Evolutionary conservation across 345 rosid genomes (phyloP).

Genomic region (Linum lewisii): DNA sequence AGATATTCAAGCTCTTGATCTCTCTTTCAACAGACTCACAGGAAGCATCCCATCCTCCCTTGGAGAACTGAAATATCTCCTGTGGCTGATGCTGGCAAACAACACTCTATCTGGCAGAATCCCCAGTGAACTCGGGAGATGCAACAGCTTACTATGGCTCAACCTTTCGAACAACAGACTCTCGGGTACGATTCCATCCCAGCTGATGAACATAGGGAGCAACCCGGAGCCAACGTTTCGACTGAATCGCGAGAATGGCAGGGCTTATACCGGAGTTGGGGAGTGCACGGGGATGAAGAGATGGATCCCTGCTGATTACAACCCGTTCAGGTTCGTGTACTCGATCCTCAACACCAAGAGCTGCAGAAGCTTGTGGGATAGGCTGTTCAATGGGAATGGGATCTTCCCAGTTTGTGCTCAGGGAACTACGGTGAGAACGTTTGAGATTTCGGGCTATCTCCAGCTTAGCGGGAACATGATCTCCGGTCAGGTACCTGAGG

Average conservation of each 20-base stretch:
- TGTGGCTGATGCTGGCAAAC: conserved; percentile 96
- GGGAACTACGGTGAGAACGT: conserved; percentile 27
- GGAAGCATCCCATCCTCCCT: conserved; percentile 61
- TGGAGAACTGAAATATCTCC: conserved; percentile 56
- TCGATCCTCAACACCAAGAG: conserved; percentile 54
- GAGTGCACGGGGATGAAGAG: conserved; percentile 76
- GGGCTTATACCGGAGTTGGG: conserved; percentile 45
- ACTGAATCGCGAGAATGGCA: conserved; percentile 28
- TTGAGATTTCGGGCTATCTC: conserved; percentile 59
- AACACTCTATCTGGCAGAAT: conserved; percentile 56
- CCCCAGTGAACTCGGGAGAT: conserved; percentile 64
- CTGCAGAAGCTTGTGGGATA: conserved; percentile 71
- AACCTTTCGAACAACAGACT: conserved; percentile 74
- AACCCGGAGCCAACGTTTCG: conserved; percentile 47
- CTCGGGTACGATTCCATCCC: conserved; percentile 49
- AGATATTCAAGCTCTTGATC: conserved; percentile 68
- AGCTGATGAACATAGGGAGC: conserved; percentile 50
- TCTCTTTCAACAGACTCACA: conserved; percentile 57
- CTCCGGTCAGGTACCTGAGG: conserved; percentile 53
- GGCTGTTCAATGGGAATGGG: conserved; percentile 56
- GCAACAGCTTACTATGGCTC: conserved; percentile 76
- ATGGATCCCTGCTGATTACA: conserved; percentile 94
- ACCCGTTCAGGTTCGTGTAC: conserved; percentile 73
- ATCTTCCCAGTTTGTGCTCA: conserved; percentile 47
- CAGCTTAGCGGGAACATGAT: conserved; percentile 69